A percentile compares a stretch with the other conserved stretches of the same genome.
Conservation (phyloP, 495 filamentous ascomycete genomes). For the Jackrogersella minutella region DNA sequence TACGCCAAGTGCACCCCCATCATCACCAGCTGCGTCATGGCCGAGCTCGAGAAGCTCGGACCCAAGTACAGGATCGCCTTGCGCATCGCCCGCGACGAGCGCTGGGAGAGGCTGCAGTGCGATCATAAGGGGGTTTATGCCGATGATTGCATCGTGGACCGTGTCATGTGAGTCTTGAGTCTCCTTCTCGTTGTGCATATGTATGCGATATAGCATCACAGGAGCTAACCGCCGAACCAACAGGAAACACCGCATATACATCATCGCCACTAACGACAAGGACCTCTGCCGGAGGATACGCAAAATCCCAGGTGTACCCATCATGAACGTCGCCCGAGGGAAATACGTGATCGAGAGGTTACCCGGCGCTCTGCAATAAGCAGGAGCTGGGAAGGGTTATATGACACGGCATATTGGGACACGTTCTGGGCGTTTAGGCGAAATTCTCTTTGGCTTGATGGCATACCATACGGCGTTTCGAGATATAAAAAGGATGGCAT, state of each 20-base stretch:
- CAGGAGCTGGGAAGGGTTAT: neutral
- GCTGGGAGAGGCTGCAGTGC: constrained; percentile 84
- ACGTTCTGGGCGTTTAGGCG: constrained; percentile 26
- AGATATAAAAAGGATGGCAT: constrained; percentile 12
- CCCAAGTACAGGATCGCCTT: constrained; percentile 88
- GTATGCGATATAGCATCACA: too few species aligned
- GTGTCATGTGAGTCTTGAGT: constrained; percentile 61
- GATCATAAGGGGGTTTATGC: constrained; percentile 92
- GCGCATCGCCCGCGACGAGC: constrained; percentile 88
- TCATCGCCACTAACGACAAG: constrained; percentile 89
- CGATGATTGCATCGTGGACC: constrained; percentile 94
- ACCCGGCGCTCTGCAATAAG: constrained; percentile 71
- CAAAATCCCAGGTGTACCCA: constrained; percentile 76
- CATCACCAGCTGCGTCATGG: constrained; percentile 76
- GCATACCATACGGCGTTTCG: constrained; percentile 18
- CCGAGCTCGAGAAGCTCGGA: constrained; percentile 91
- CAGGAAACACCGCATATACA: constrained; percentile 73
- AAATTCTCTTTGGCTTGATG: neutral
- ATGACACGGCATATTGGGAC: neutral
- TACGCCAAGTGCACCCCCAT: constrained; percentile 73
- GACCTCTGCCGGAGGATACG: constrained; percentile 81
- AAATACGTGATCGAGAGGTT: constrained; percentile 95
- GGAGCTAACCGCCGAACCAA: constrained; percentile 47
- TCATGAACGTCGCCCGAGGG: constrained; percentile 73
- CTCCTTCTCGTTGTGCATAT: neutral